phyloP scores from a whole-genome alignment of 2,329 filamentous ascomycete genomes.

The Fusarium sp. region DNA sequence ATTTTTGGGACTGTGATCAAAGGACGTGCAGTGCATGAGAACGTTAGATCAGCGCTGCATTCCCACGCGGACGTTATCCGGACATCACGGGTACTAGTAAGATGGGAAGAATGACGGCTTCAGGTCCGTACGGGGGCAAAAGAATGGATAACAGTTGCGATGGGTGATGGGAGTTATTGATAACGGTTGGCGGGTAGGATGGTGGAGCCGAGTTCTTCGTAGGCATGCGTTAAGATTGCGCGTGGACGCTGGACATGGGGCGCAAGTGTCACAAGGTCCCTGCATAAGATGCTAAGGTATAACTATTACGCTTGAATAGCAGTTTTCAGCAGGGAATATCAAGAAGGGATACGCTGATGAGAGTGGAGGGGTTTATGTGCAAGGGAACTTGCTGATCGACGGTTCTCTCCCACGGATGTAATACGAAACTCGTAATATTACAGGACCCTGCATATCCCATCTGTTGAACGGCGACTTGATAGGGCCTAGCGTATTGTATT shows the following conservation, averaged over 20 bases:
- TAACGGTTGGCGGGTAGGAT: slow-evolving; percentile 10
- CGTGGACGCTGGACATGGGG: slow-evolving; percentile 23
- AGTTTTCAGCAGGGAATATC: slow-evolving; percentile 6
- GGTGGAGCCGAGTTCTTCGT: slow-evolving; percentile 2
- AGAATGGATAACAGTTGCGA: slow-evolving; percentile 12
- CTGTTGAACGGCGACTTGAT: neutral
- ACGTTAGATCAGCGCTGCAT: slow-evolving; percentile 25
- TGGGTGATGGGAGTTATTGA: slow-evolving; percentile 16
- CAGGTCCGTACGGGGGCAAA: neutral
- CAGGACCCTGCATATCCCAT: slow-evolving; percentile 4
- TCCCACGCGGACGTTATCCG: slow-evolving; percentile 19
- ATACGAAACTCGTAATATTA: neutral
- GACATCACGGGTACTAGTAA: slow-evolving; percentile 9
- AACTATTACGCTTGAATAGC: no score
- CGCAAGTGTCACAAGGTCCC: slow-evolving; percentile 31
- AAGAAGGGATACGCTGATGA: neutral
- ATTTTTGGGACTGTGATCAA: neutral
- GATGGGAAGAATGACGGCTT: slow-evolving; percentile 14
- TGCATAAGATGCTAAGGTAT: slow-evolving; percentile 9
- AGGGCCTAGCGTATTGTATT: slow-evolving; percentile 18
- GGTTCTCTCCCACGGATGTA: neutral
- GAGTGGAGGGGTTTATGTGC: neutral
- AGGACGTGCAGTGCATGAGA: neutral
- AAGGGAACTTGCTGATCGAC: slow-evolving; percentile 1
- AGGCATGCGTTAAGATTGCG: slow-evolving; percentile 42